These are phyloP conservation scores for Panaeolus cyanescens DNA, from an alignment of 768 basidiomycete species.

Conservation along the genomic window DNA sequence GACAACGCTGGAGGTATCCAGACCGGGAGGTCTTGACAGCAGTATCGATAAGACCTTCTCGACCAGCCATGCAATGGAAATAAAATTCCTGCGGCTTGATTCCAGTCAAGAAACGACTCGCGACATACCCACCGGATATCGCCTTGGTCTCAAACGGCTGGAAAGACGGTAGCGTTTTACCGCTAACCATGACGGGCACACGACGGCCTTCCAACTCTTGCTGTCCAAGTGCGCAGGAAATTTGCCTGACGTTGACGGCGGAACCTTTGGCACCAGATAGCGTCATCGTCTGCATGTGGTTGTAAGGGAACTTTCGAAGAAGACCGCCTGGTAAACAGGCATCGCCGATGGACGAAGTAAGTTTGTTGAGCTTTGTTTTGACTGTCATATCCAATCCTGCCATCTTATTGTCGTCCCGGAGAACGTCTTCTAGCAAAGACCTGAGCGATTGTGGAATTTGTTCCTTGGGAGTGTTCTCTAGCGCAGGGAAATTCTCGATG, in stretches of 20 bases:
- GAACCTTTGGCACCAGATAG: conserved; percentile 98
- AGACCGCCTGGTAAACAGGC: conserved; percentile 84
- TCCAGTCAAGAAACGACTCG: conserved; percentile 97
- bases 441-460: conserved; percentile 62
- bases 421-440: conserved; percentile 82
- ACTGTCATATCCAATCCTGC: conserved; percentile 93
- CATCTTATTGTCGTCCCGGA: conserved; percentile 97
- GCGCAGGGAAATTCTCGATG: conserved; percentile 86
- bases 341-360: conserved; percentile 90
- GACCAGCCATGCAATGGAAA: conserved; percentile 99
- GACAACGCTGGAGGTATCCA: conserved; percentile 95
- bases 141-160: conserved; percentile 97
- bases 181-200: conserved; percentile 98
- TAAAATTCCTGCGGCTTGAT: conserved; percentile 99
- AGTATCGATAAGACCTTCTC: conserved; percentile 98
- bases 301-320: conserved; percentile 92
- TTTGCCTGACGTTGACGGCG: conserved; percentile 95
- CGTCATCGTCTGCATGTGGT: conserved; percentile 99
- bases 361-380: conserved; percentile 80
- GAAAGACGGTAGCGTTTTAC: conserved; percentile 97
- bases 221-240: conserved; percentile 97
- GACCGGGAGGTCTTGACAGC: conserved; percentile 99
- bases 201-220: conserved; percentile 98
- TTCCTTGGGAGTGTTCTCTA: conserved; percentile 47
- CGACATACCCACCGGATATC: conserved; percentile 97